phyloP scores from a whole-genome alignment of 2,329 filamentous ascomycete genomes.

The Mycosphaerelloides madeirae region DNA sequence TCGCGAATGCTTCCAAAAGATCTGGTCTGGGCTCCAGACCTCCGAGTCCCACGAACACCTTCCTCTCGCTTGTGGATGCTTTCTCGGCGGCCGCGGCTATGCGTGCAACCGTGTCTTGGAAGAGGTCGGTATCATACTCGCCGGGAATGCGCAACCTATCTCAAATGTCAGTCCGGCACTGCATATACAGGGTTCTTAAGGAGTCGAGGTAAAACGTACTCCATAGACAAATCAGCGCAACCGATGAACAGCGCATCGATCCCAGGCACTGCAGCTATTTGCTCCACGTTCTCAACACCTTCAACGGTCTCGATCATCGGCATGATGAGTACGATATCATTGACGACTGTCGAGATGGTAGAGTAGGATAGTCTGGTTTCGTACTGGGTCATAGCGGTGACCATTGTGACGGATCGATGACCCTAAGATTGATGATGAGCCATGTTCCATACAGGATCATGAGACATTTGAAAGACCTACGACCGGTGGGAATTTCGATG shows the following conservation, averaged over 20 bases:
- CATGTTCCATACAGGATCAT: too few relatives aligned
- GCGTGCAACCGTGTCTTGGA: slow-evolving; percentile 8
- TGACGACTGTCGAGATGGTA: slow-evolving; percentile 9
- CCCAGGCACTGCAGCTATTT: slow-evolving; percentile 10
- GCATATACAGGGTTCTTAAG: too few relatives aligned
- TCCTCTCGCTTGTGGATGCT: slow-evolving; percentile 3
- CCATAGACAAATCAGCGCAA: slow-evolving; percentile 13
- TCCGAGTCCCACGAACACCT: slow-evolving; percentile 10
- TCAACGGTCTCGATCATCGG: slow-evolving; percentile 13
- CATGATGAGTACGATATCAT: slow-evolving; percentile 9
- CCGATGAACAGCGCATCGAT: slow-evolving; percentile 13
- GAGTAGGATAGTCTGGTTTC: slow-evolving; percentile 12
- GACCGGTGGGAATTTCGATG: slow-evolving; percentile 9
- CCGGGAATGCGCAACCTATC: slow-evolving; percentile 6
- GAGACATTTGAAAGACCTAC: neutral
- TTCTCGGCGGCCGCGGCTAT: slow-evolving; percentile 7
- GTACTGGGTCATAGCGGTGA: slow-evolving; percentile 13
- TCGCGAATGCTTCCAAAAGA: slow-evolving; percentile 5
- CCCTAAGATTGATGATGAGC: slow-evolving; percentile 1
- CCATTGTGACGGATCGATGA: slow-evolving; percentile 13
- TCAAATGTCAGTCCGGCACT: neutral
- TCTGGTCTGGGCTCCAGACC: slow-evolving; percentile 10
- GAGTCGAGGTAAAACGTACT: slow-evolving; percentile 4
- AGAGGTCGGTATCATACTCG: slow-evolving; percentile 9
- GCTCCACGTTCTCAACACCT: slow-evolving; percentile 11